Evolutionary conservation across 2,329 filamentous ascomycete species (phyloP).

Genomic region (Juglanconis oblonga): DNA sequence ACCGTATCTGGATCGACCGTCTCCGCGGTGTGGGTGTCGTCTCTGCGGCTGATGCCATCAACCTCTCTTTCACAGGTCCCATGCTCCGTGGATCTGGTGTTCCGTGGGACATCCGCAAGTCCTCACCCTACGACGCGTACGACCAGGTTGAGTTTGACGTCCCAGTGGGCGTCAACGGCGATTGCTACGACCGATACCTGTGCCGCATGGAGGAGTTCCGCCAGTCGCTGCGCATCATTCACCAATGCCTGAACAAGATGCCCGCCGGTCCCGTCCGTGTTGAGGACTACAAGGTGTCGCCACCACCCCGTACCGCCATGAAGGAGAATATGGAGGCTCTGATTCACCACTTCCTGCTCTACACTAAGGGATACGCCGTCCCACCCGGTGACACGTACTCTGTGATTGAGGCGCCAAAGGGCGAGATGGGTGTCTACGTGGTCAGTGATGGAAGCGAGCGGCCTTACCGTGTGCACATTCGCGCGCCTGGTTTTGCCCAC

Average conservation of each 20-base stretch:
- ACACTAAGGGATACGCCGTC: slow-evolving; percentile 97
- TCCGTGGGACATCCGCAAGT: slow-evolving; percentile 96
- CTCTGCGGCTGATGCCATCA: slow-evolving; percentile 87
- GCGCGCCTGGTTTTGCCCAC: slow-evolving; percentile 95
- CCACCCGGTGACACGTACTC: slow-evolving; percentile 98
- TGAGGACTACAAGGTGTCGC: slow-evolving; percentile 98
- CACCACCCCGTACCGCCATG: slow-evolving; percentile 95
- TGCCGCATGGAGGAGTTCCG: slow-evolving; percentile 99
- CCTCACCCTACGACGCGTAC: slow-evolving; percentile 95
- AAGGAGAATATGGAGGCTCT: slow-evolving; percentile 99
- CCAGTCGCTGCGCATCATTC: slow-evolving; percentile 95
- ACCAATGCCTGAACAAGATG: slow-evolving; percentile 99
- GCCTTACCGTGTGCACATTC: slow-evolving; percentile 96
- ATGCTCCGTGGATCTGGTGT: slow-evolving; percentile 97
- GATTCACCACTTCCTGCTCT: slow-evolving; percentile 98
- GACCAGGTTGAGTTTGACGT: slow-evolving; percentile 98
- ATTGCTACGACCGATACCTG: slow-evolving; percentile 98
- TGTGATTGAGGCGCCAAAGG: slow-evolving; percentile 98
- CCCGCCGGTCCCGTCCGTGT: slow-evolving; percentile 89
- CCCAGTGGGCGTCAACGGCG: slow-evolving; percentile 91
- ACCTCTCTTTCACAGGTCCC: slow-evolving; percentile 93
- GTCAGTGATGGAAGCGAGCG: slow-evolving; percentile 95
- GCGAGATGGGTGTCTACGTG: slow-evolving; percentile 97
- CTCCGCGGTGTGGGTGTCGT: slow-evolving; percentile 91
- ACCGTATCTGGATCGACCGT: slow-evolving; percentile 97